These are phyloP conservation scores for Colletotrichum tamarilloi DNA, from an alignment of 2,329 filamentous ascomycete species.

Conservation along the genomic window DNA sequence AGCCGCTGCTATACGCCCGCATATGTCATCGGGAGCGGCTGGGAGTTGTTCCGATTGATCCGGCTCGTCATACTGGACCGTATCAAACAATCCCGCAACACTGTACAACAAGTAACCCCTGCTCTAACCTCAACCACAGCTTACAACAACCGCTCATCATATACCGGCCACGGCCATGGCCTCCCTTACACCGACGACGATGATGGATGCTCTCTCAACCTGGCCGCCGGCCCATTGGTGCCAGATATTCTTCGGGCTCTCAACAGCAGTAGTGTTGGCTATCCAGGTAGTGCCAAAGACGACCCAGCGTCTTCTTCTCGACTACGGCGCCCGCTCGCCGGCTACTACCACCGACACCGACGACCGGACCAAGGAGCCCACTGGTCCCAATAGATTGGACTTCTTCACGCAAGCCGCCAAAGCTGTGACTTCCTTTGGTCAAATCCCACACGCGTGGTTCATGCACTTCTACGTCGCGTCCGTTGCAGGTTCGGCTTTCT, in stretches of 20 bases:
- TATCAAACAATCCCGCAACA: neutral
- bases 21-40: neutral
- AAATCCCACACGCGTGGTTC: constrained; percentile 91
- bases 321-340: constrained; percentile 61
- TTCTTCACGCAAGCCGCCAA: constrained; percentile 20
- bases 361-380: constrained; percentile 21
- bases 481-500: constrained; percentile 76
- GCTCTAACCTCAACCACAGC: neutral
- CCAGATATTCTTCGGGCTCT: constrained; percentile 59
- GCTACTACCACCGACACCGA: constrained; percentile 37
- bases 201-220: constrained; percentile 1
- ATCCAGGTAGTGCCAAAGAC: constrained; percentile 57
- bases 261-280: constrained; percentile 52
- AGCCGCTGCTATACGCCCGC: neutral
- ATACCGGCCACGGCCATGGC: constrained; percentile 6
- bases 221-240: constrained; percentile 45
- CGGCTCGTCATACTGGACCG: neutral
- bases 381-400: constrained; percentile 7
- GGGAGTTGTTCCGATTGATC: constrained; percentile 12
- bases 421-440: constrained; percentile 51
- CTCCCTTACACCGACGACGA: constrained; percentile 13
- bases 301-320: constrained; percentile 57
- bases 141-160: neutral
- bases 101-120: neutral
- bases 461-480: constrained; percentile 86